A percentile compares a stretch with the other conserved stretches of the same genome.
These are phyloP conservation scores for Pichia sp. DNA, from an alignment of 1,139 yeast species.

Conservation along the genomic window DNA sequence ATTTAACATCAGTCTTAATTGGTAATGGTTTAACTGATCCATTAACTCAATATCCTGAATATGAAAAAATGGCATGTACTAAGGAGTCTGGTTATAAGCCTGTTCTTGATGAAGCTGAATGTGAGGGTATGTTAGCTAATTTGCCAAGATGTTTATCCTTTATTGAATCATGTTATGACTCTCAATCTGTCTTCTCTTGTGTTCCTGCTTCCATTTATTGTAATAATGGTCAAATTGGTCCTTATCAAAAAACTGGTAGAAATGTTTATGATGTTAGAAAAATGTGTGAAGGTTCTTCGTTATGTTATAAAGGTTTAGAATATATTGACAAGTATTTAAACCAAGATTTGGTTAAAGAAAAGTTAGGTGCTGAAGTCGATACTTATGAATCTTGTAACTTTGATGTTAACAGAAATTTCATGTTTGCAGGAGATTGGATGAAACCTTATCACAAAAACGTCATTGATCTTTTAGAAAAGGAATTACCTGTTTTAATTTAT, in stretches of 20 bases:
- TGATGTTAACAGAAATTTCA: slow-evolving; percentile 75
- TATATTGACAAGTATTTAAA: slow-evolving; percentile 67
- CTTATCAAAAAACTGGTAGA: slow-evolving; percentile 84
- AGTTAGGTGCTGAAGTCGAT: slow-evolving; percentile 90
- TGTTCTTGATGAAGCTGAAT: slow-evolving; percentile 72
- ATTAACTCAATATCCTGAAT: slow-evolving; percentile 77
- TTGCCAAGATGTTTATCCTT: slow-evolving; percentile 78
- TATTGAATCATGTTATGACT: slow-evolving; percentile 73
- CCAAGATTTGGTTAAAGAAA: slow-evolving; percentile 61
- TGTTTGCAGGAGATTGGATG: slow-evolving; percentile 91
- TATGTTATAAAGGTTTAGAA: slow-evolving; percentile 72
- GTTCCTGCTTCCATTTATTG: slow-evolving; percentile 92
- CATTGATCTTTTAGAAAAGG: slow-evolving; percentile 44
- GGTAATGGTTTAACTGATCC: slow-evolving; percentile 98
- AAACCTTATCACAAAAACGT: slow-evolving; percentile 68
- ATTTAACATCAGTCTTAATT: slow-evolving; percentile 80
- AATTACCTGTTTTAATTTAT: slow-evolving; percentile 64
- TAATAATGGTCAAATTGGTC: slow-evolving; percentile 76
- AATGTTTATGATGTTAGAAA: slow-evolving; percentile 91
- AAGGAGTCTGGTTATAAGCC: slow-evolving; percentile 78
- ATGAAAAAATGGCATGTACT: slow-evolving; percentile 91
- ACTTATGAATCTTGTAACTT: slow-evolving; percentile 78
- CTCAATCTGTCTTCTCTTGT: slow-evolving; percentile 80
- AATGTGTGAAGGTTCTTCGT: slow-evolving; percentile 68
- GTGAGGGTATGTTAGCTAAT: slow-evolving; percentile 65